These are phyloP conservation scores for Colletotrichum lupini DNA, from an alignment of 2,329 filamentous ascomycete species.

Conservation along the genomic window DNA sequence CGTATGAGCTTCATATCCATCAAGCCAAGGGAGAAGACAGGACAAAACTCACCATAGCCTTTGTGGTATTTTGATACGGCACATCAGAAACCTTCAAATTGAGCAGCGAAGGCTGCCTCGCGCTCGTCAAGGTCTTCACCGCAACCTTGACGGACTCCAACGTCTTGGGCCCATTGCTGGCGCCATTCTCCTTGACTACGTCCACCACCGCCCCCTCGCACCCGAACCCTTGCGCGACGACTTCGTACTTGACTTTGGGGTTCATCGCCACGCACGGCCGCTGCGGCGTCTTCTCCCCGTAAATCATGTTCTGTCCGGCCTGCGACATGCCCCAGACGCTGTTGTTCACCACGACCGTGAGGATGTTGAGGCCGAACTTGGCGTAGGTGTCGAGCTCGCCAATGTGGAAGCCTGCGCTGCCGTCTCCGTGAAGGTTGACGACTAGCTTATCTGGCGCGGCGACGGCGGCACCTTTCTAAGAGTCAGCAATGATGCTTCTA, in stretches of 20 bases:
- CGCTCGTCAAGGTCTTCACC: not conserved
- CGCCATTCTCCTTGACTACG: not conserved
- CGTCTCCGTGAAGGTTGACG: constrained; percentile 18
- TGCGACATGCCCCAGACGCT: constrained; percentile 28
- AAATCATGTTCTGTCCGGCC: constrained; percentile 19
- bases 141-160: not conserved
- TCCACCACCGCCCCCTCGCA: constrained; percentile 14
- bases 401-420: constrained; percentile 21
- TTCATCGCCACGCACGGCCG: constrained; percentile 26
- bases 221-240: constrained; percentile 16
- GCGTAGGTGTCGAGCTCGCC: constrained; percentile 25
- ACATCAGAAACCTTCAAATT: constrained; percentile 15
- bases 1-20: not conserved
- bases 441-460: constrained; percentile 15
- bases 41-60: constrained; percentile 5
- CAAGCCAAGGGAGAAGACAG: not conserved
- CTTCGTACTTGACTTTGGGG: constrained; percentile 6
- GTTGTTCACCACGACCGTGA: constrained; percentile 20
- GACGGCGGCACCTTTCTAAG: constrained; percentile 6
- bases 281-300: constrained; percentile 15
- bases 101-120: not conserved
- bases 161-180: not conserved
- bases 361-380: constrained; percentile 18
- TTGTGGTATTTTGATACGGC: constrained; percentile 14
- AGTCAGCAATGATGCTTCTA: not conserved